phyloP scores from a whole-genome alignment of 495 filamentous ascomycete genomes.

The Cercophora newfieldiana region DNA sequence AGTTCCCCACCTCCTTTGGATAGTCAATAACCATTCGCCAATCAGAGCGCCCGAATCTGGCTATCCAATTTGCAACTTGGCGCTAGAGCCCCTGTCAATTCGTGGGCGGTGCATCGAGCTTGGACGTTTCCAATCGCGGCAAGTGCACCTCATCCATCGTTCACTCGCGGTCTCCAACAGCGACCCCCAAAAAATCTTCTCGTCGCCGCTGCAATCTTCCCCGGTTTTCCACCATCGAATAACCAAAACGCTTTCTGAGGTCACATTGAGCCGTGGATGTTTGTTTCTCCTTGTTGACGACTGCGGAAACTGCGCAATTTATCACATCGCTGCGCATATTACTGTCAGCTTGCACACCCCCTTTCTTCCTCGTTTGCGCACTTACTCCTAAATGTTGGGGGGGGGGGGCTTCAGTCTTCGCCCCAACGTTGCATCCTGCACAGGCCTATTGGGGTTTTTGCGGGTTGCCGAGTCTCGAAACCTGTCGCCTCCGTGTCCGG shows the following conservation, averaged over 20 bases:
- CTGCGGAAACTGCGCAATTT: not conserved
- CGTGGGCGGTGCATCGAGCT: not conserved
- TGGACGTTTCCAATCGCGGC: not conserved
- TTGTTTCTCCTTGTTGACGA: not conserved
- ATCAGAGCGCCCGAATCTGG: not conserved
- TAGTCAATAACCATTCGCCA: not conserved
- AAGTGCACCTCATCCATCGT: not conserved
- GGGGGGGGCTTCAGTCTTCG: not conserved
- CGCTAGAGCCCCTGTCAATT: not conserved
- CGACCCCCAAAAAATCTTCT: not conserved
- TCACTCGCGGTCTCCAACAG: not conserved
- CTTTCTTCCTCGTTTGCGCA: slow-evolving; percentile 4
- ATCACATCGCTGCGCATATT: not conserved
- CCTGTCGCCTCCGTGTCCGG: not conserved
- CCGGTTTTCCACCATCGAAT: not conserved
- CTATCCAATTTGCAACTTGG: slow-evolving; percentile 11
- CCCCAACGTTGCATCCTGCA: slow-evolving; percentile 7
- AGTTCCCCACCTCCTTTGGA: slow-evolving; percentile 8
- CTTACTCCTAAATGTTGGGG: not conserved
- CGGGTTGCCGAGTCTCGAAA: not conserved
- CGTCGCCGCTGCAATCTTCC: not conserved
- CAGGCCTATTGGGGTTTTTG: not conserved
- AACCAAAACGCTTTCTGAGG: not conserved
- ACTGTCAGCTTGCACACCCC: not conserved
- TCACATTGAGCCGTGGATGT: not conserved